Evolutionary conservation across 2,329 filamentous ascomycete genomes (phyloP).

Genomic region (Aquanectria penicillioides): DNA sequence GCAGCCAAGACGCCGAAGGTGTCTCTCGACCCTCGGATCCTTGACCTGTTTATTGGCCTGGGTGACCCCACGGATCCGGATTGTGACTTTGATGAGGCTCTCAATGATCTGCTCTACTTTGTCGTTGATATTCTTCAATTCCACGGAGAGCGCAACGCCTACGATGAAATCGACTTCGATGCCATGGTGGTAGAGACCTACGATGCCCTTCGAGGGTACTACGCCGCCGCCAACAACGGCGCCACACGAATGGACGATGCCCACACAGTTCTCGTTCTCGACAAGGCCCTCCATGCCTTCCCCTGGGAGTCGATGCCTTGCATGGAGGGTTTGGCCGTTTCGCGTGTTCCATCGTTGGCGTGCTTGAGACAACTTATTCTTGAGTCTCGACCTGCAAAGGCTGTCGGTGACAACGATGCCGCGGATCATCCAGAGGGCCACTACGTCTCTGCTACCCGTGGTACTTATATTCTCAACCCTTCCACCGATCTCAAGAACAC

Average conservation of each 20-base stretch:
- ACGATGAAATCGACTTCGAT: constrained; percentile 98
- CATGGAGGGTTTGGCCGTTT: constrained; percentile 81
- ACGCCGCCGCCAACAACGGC: constrained; percentile 59
- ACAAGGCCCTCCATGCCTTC: constrained; percentile 90
- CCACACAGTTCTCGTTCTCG: constrained; percentile 89
- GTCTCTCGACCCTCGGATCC: constrained; percentile 68
- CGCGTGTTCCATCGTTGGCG: constrained; percentile 86
- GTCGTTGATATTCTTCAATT: constrained; percentile 97
- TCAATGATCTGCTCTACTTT: constrained; percentile 96
- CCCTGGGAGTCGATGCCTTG: constrained; percentile 97
- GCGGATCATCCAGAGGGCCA: constrained; percentile 53
- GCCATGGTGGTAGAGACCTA: constrained; percentile 87
- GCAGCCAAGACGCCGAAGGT: constrained; percentile 54
- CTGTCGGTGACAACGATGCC: constrained; percentile 11
- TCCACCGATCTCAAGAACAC: constrained; percentile 85
- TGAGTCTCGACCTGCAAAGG: constrained; percentile 49
- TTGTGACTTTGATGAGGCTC: constrained; percentile 82
- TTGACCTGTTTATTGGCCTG: constrained; percentile 90
- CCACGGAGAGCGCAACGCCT: constrained; percentile 94
- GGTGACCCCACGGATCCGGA: constrained; percentile 76
- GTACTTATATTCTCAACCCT: constrained; percentile 90
- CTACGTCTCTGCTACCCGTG: constrained; percentile 64
- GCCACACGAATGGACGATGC: constrained; percentile 54
- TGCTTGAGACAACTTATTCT: constrained; percentile 81
- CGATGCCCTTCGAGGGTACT: constrained; percentile 84